Percentiles rank a stretch among this genome's conserved stretches.
These are phyloP conservation scores for Penicillium concentricum DNA, from an alignment of 2,329 filamentous ascomycete species.

Conservation along the genomic window DNA sequence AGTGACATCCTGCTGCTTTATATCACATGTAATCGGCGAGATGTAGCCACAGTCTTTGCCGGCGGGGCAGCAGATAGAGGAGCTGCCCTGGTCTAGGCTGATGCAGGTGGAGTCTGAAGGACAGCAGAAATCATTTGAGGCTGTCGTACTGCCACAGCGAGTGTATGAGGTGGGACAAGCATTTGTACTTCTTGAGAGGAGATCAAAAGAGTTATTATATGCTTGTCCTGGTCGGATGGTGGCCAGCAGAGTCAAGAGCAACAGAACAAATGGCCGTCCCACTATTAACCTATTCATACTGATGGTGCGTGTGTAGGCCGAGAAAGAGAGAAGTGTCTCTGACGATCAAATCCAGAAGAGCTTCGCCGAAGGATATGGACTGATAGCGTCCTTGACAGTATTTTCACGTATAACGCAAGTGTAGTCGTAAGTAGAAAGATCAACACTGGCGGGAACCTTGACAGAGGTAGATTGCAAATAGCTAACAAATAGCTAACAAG, in stretches of 20 bases:
- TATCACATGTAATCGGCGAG: conserved; percentile 44
- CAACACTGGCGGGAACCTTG: neutral
- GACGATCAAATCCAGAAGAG: neutral
- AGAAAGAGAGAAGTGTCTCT: neutral
- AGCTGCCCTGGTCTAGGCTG: conserved; percentile 41
- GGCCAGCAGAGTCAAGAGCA: conserved; percentile 25
- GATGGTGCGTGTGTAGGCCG: neutral
- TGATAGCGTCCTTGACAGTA: neutral
- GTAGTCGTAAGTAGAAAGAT: neutral
- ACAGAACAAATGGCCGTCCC: conserved; percentile 16
- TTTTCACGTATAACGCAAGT: conserved; percentile 2
- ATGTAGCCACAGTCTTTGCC: conserved; percentile 44
- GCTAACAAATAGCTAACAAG: conserved; percentile 3
- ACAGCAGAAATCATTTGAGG: conserved; percentile 48
- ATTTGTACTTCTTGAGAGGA: conserved; percentile 26
- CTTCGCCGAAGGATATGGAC: neutral
- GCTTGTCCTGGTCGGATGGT: conserved; percentile 23
- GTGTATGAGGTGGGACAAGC: conserved; percentile 35
- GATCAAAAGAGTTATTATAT: conserved; percentile 10
- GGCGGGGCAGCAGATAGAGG: conserved; percentile 49
- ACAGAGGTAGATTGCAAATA: conserved; percentile 1
- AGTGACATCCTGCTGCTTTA: conserved; percentile 43
- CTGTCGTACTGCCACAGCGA: conserved; percentile 36
- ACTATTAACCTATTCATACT: conserved; percentile 18
- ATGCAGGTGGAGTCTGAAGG: conserved; percentile 41